Conservation (phyloP, 1,139 yeast species). For the Sugiyamaella paludigena region DNA sequence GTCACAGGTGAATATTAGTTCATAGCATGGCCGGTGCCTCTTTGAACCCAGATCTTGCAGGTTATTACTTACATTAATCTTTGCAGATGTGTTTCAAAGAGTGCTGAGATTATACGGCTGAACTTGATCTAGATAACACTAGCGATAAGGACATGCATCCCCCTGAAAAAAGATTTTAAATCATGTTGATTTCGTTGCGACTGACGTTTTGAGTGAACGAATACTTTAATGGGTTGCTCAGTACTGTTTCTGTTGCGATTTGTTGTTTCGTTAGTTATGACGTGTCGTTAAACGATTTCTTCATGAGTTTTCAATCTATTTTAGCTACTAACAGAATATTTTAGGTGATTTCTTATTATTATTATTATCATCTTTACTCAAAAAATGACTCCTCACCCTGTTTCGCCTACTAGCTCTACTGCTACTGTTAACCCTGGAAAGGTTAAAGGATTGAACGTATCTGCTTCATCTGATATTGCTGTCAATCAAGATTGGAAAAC, state of each 20-base stretch:
- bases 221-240: neutral
- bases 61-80: neutral
- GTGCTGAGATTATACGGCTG: conserved; percentile 39
- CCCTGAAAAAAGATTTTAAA: neutral
- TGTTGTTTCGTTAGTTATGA: neutral
- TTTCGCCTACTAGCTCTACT: conserved; percentile 1
- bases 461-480: conserved; percentile 18
- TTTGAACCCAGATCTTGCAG: conserved; percentile 6
- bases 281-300: neutral
- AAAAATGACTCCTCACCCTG: conserved; percentile 12
- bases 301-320: conserved; percentile 18
- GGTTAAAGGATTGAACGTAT: conserved; percentile 8
- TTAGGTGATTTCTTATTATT: neutral
- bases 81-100: neutral
- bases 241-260: neutral
- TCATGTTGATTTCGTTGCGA: too few relatives aligned
- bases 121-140: conserved; percentile 37
- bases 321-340: neutral
- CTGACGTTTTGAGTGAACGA: too few relatives aligned
- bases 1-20: conserved; percentile 7
- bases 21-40: conserved; percentile 32
- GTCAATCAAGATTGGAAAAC: conserved; percentile 52
- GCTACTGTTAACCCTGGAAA: neutral
- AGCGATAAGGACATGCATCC: conserved; percentile 36
- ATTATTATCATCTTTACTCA: neutral